These are phyloP conservation scores for Xylaria sp. DNA, from an alignment of 2,329 filamentous ascomycete genomes.

Conservation along the genomic window DNA sequence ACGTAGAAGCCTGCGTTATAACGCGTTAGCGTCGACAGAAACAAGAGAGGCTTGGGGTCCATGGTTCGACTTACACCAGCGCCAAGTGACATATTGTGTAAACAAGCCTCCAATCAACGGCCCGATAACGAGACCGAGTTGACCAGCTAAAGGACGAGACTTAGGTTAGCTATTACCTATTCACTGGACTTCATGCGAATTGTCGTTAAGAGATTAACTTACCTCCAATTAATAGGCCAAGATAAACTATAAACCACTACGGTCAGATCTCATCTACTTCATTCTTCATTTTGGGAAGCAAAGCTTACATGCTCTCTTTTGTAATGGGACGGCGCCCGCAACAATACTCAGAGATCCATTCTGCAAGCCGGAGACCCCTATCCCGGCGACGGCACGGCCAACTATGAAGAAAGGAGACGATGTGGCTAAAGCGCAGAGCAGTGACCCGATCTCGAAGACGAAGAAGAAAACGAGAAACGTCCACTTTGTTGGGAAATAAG, in stretches of 20 bases:
- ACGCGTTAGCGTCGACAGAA: slow-evolving; percentile 48
- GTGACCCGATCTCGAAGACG: slow-evolving; percentile 66
- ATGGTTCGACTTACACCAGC: slow-evolving; percentile 37
- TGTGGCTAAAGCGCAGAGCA: slow-evolving; percentile 63
- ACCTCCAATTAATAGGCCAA: slow-evolving; percentile 61
- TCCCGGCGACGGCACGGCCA: slow-evolving; percentile 64
- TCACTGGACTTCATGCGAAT: not conserved
- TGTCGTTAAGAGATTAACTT: slow-evolving; percentile 49
- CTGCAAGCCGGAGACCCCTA: slow-evolving; percentile 62
- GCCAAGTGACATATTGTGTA: slow-evolving; percentile 39
- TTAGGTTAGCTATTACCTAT: slow-evolving; percentile 16
- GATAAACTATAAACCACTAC: slow-evolving; percentile 30
- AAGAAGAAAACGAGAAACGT: slow-evolving; percentile 56
- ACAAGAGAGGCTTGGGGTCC: not conserved
- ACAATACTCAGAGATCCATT: slow-evolving; percentile 66
- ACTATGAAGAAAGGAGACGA: slow-evolving; percentile 65
- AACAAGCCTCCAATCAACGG: slow-evolving; percentile 37
- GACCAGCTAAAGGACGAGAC: slow-evolving; percentile 23
- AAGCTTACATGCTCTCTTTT: slow-evolving; percentile 54
- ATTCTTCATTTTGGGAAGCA: not conserved
- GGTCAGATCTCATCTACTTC: slow-evolving; percentile 13
- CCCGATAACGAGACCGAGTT: slow-evolving; percentile 39
- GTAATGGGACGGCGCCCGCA: slow-evolving; percentile 53
- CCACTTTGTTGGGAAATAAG: slow-evolving; percentile 53
- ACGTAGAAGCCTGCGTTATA: slow-evolving; percentile 50